Evolutionary conservation across 805 yeast genomes (phyloP).

Genomic region (Ogataea thermomethanolica): DNA sequence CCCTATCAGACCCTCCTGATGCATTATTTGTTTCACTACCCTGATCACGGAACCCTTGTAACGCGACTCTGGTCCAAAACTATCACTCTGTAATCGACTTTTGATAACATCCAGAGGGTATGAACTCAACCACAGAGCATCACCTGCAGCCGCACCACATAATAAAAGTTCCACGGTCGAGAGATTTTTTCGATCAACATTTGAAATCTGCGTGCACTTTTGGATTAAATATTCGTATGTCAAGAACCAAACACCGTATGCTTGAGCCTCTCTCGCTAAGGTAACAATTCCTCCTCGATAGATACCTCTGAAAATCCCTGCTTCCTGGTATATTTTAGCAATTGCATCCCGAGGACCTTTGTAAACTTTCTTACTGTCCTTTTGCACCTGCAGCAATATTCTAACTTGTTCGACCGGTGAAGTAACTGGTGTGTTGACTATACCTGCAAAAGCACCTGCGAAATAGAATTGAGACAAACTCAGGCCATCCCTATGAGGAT

Average conservation of each 20-base stretch:
- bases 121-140: constrained; percentile 57
- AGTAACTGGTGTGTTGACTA: constrained; percentile 60
- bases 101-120: constrained; percentile 54
- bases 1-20: constrained; percentile 44
- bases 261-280: constrained; percentile 58
- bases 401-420: constrained; percentile 67
- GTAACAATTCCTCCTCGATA: constrained; percentile 57
- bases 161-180: constrained; percentile 52
- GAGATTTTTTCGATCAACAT: constrained; percentile 43
- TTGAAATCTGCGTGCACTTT: constrained; percentile 32
- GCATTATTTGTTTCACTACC: constrained; percentile 40
- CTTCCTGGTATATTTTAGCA: constrained; percentile 35
- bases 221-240: constrained; percentile 57
- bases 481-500: constrained; percentile 31
- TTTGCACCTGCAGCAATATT: constrained; percentile 55
- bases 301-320: constrained; percentile 46
- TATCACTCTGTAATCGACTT: constrained; percentile 51
- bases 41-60: constrained; percentile 38
- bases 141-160: constrained; percentile 67
- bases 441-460: constrained; percentile 64
- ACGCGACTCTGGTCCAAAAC: constrained; percentile 41
- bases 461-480: constrained; percentile 53
- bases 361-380: constrained; percentile 34
- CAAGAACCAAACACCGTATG: constrained; percentile 73
- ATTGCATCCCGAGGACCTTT: constrained; percentile 44